A percentile compares a stretch with the other conserved stretches of the same genome.
phyloP scores from a whole-genome alignment of 2,329 filamentous ascomycete species.

The Penicillium brasilianum region DNA sequence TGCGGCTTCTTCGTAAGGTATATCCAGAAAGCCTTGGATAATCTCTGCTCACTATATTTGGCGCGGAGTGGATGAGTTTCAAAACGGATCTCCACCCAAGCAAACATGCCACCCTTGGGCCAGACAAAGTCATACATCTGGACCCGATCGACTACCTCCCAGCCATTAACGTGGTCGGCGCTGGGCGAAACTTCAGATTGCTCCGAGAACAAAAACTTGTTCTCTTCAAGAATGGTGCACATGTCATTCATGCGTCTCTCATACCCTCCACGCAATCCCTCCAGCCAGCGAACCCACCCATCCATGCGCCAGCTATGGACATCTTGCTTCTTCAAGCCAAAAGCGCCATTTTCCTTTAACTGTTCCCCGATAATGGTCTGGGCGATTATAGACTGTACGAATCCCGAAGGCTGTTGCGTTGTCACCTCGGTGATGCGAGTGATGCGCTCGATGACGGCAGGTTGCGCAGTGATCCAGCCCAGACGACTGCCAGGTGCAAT shows the following conservation, averaged over 20 bases:
- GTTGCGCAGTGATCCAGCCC: conserved; percentile 88
- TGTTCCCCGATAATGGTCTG: conserved; percentile 70
- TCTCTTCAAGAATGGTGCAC: conserved; percentile 73
- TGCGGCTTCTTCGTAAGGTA: conserved; percentile 72
- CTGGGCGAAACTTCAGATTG: conserved; percentile 43
- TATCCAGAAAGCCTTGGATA: conserved; percentile 72
- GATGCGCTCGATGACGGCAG: conserved; percentile 75
- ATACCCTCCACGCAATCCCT: conserved; percentile 80
- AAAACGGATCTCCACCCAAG: conserved; percentile 78
- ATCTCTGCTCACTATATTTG: conserved; percentile 58
- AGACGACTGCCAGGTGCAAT: conserved; percentile 87
- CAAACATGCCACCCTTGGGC: conserved; percentile 89
- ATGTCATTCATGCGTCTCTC: conserved; percentile 83
- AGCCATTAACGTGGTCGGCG: conserved; percentile 60
- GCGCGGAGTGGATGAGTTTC: conserved; percentile 72
- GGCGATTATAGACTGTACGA: conserved; percentile 78
- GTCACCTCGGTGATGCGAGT: conserved; percentile 74
- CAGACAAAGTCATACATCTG: conserved; percentile 76
- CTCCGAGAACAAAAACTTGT: conserved; percentile 69
- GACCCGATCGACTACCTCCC: conserved; percentile 76
- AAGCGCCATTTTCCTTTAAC: conserved; percentile 54
- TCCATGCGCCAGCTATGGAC: conserved; percentile 75
- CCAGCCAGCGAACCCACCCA: conserved; percentile 91
- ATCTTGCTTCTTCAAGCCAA: conserved; percentile 48
- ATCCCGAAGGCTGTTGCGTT: conserved; percentile 86